phyloP scores from a whole-genome alignment of 2,329 filamentous ascomycete species.

The Aspergillus arachidicola region DNA sequence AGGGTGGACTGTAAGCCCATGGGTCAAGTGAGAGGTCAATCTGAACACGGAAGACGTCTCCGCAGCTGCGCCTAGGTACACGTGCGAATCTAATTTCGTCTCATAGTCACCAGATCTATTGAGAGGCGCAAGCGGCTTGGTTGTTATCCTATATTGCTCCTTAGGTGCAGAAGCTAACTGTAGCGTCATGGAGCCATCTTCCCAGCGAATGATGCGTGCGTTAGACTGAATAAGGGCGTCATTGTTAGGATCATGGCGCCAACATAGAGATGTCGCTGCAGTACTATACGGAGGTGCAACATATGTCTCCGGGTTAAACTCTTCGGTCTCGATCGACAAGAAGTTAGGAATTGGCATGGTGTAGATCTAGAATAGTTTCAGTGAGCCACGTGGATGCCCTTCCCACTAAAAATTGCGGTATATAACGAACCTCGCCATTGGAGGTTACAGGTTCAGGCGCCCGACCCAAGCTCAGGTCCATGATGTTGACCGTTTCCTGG shows the following conservation, averaged over 20 bases:
- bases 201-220: constrained; percentile 67
- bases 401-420: too few species aligned
- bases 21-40: constrained; percentile 65
- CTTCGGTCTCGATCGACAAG: constrained; percentile 62
- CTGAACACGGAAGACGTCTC: constrained; percentile 61
- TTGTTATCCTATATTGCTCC: constrained; percentile 62
- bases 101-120: constrained; percentile 56
- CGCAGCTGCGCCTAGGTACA: constrained; percentile 63
- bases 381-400: constrained; percentile 1
- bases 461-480: constrained; percentile 59
- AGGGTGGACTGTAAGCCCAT: constrained; percentile 59
- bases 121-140: constrained; percentile 60
- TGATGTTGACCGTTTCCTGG: constrained; percentile 53
- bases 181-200: constrained; percentile 66
- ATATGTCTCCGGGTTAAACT: constrained; percentile 64
- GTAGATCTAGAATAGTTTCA: constrained; percentile 52
- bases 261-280: constrained; percentile 66
- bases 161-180: constrained; percentile 65
- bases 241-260: constrained; percentile 65
- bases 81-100: constrained; percentile 61
- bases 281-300: constrained; percentile 64
- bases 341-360: constrained; percentile 66
- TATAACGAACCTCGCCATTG: constrained; percentile 40
- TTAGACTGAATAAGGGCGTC: constrained; percentile 63
- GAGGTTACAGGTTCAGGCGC: constrained; percentile 58